phyloP scores from a whole-genome alignment of 345 rosid species.

The Hibiscus trionum region DNA sequence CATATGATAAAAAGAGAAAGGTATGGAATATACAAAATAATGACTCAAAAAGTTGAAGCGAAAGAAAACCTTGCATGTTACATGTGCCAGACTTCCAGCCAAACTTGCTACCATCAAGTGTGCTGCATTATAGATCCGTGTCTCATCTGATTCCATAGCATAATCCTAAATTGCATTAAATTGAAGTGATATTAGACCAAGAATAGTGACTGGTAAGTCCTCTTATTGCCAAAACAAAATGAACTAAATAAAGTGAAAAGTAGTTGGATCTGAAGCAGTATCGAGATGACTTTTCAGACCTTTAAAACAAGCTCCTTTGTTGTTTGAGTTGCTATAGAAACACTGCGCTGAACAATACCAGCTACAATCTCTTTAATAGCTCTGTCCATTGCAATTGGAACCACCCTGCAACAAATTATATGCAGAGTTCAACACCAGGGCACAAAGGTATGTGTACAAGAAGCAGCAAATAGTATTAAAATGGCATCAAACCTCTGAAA shows the following conservation, averaged over 20 bases:
- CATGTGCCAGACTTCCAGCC: slow-evolving; percentile 98
- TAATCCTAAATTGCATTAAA: slow-evolving; percentile 51
- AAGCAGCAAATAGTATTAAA: slow-evolving; percentile 6
- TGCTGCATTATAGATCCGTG: slow-evolving; percentile 84
- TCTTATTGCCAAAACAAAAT: neutral
- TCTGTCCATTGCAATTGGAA: slow-evolving; percentile 92
- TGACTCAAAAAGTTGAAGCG: neutral
- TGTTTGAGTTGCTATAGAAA: slow-evolving; percentile 93
- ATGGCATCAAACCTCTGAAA: slow-evolving; percentile 71
- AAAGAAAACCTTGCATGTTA: slow-evolving; percentile 84
- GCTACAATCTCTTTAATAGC: slow-evolving; percentile 90
- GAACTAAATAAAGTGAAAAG: neutral
- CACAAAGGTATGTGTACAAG: neutral
- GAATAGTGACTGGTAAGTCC: neutral
- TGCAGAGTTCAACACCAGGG: neutral
- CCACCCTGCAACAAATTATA: slow-evolving; percentile 43
- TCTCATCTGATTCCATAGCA: slow-evolving; percentile 83
- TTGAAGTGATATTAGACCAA: neutral
- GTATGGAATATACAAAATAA: slow-evolving; percentile 9
- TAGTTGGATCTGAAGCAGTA: neutral
- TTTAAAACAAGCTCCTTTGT: slow-evolving; percentile 96
- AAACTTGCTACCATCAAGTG: slow-evolving; percentile 98
- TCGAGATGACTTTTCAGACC: slow-evolving; percentile 34
- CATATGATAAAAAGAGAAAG: slow-evolving; percentile 12
- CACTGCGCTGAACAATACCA: slow-evolving; percentile 95